A percentile compares a stretch with the other conserved stretches of the same genome.
These are phyloP conservation scores for Capsicum rhomboideum DNA, from an alignment of 257 asterid genomes.

Conservation along the genomic window DNA sequence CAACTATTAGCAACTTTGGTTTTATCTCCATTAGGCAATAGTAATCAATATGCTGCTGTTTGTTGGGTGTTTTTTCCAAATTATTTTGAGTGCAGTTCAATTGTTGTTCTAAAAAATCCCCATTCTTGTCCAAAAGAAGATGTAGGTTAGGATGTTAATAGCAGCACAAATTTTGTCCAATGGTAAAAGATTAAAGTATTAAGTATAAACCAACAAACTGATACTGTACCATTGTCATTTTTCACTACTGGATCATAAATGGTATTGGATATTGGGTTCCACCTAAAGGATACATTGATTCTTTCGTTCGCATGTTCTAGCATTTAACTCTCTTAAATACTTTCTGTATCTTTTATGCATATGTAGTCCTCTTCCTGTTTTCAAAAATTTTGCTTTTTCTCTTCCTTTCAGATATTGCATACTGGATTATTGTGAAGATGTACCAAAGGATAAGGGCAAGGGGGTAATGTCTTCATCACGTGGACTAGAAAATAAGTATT, in stretches of 20 bases:
- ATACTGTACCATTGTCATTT: too few species aligned
- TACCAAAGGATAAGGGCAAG: slow-evolving; percentile 36
- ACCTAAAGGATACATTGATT: neutral
- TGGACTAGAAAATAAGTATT: slow-evolving; percentile 5
- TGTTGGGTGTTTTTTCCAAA: too few species aligned
- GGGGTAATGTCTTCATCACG: slow-evolving; percentile 22
- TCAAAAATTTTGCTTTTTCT: neutral
- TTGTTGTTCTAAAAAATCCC: too few species aligned
- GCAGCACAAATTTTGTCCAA: too few species aligned
- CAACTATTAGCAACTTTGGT: neutral
- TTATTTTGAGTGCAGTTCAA: too few species aligned
- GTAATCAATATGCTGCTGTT: neutral
- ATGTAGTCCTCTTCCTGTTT: neutral
- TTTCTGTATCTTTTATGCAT: neutral
- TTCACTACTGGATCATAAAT: neutral
- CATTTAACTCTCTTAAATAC: neutral
- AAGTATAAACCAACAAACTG: too few species aligned
- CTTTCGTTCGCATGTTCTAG: neutral
- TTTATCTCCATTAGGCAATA: neutral
- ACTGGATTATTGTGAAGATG: slow-evolving; percentile 2
- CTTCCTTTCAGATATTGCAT: slow-evolving; percentile 41
- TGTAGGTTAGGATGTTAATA: too few species aligned
- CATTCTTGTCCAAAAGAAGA: too few species aligned
- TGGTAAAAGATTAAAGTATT: too few species aligned
- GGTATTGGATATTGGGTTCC: neutral